Base-by-base conservation (phyloP, 495 filamentous ascomycete genomes). In the Chaetomidium leptoderma region DNA sequence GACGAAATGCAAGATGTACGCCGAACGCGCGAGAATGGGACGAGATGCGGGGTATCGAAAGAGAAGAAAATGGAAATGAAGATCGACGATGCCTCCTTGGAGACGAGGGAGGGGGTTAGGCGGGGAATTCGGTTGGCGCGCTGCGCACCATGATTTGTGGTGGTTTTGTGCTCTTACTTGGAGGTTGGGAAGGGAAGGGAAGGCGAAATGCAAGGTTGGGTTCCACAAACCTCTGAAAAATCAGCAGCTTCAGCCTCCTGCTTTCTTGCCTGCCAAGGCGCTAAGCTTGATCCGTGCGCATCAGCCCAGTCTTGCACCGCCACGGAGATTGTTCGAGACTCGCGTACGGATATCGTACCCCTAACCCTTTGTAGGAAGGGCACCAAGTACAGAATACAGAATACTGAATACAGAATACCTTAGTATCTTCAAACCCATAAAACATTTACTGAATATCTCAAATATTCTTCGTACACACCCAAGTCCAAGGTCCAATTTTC, bases 211-310 rank as follows among this genome's bases (percentile, higher is more conserved):
- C 62, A 39, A 45, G 45, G 11, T 24, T 3, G 3, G 48, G 48
- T 27, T 55, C 42, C 43, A 49, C 43, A 51, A 57, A 55, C 63
- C 61, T 51, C 53, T 59, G 60, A 67, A 70, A 70, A 67, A 43
- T 67, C 62, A 50, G 55, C 60, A 19, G 43, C 53, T 50, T 69
- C 62, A 67, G 62, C 66, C 62, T 65, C 64, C 66, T 27, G 24
- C 54, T 53, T 63, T 63, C 29, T 51, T 50, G 56, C 50, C 35
- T 51, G 33, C 45, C 44, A 55, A 57, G 29, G 24, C 39, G 14
- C 26, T 17, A 14, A 43, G n/a, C n/a, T 7, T 29, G 16, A 13
- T 19, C 36, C n/a, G 53, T 55, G 53, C 55, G 21, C 39, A 1
- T n/a, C 11, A 17, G 17, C 24, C 27, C 40, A 51, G 24, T 42